Percentiles rank a stretch among this genome's conserved stretches.
Conservation (phyloP, 2,329 filamentous ascomycete genomes). For the Claviceps humidiphila region DNA sequence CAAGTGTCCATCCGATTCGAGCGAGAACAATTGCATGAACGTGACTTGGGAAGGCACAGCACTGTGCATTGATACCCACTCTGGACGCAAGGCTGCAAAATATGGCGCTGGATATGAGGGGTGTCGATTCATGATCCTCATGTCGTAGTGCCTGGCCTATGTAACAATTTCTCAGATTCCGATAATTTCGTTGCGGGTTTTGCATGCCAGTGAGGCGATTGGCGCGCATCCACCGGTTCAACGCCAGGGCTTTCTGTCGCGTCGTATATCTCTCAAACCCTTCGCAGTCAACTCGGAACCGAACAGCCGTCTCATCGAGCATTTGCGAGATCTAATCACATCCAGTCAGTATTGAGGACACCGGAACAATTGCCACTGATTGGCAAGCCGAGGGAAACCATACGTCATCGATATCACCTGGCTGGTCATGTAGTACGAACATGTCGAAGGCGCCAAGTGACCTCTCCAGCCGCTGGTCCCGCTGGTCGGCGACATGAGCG, state of each 20-base stretch:
- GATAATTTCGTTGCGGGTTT: conserved; percentile 54
- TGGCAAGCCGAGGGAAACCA: conserved; percentile 11
- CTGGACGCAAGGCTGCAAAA: conserved; percentile 68
- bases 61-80: conserved; percentile 62
- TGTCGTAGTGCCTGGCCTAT: conserved; percentile 69
- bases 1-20: conserved; percentile 44
- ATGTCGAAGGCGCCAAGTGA: conserved; percentile 77
- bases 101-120: conserved; percentile 75
- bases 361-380: not conserved
- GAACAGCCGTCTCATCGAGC: conserved; percentile 49
- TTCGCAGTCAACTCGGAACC: conserved; percentile 40
- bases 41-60: conserved; percentile 72
- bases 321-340: conserved; percentile 40
- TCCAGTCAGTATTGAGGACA: not conserved
- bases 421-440: conserved; percentile 64
- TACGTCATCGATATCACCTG: conserved; percentile 63
- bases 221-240: conserved; percentile 56
- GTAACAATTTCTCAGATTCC: conserved; percentile 74
- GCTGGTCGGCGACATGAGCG: conserved; percentile 25
- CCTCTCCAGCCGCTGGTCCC: conserved; percentile 44
- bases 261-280: conserved; percentile 43
- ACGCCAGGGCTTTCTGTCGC: conserved; percentile 51
- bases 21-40: conserved; percentile 68
- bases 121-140: conserved; percentile 63
- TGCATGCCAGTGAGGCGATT: conserved; percentile 58